Conservation (phyloP, 2,329 filamentous ascomycete genomes). For the Zopfia rhizophila region DNA sequence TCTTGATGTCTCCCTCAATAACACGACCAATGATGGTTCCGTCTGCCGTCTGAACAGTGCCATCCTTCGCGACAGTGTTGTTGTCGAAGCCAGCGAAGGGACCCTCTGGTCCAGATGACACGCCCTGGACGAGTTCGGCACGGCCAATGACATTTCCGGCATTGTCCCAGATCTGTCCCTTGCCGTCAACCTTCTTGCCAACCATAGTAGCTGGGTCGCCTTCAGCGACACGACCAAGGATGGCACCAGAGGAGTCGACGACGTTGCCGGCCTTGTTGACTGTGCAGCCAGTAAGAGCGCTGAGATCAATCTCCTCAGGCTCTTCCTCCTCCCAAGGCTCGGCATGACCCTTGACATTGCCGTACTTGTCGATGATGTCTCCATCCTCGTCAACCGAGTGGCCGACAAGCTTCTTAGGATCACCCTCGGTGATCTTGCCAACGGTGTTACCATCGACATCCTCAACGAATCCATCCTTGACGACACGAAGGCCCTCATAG, state of each 20-base stretch:
- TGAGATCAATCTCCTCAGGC: conserved; percentile 64
- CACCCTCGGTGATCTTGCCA: conserved; percentile 75
- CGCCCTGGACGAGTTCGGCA: conserved; percentile 66
- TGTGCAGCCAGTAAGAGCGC: conserved; percentile 68
- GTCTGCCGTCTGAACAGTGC: conserved; percentile 60
- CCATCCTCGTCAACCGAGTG: conserved; percentile 83
- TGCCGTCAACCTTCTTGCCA: conserved; percentile 70
- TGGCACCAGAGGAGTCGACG: conserved; percentile 67
- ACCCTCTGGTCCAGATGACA: conserved; percentile 62
- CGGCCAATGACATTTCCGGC: conserved; percentile 69
- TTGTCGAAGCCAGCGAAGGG: conserved; percentile 70
- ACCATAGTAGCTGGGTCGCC: conserved; percentile 67
- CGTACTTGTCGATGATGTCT: conserved; percentile 82
- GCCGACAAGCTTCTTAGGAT: conserved; percentile 76
- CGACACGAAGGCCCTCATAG: conserved; percentile 71
- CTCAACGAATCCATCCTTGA: conserved; percentile 77
- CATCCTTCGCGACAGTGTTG: conserved; percentile 67
- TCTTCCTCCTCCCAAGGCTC: conserved; percentile 65
- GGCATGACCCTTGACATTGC: conserved; percentile 68
- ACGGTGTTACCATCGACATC: conserved; percentile 82
- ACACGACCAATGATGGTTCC: conserved; percentile 61
- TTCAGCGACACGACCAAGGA: conserved; percentile 67
- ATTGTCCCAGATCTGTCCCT: conserved; percentile 73
- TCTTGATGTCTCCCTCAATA: conserved; percentile 62
- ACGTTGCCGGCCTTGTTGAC: conserved; percentile 73